These are phyloP conservation scores for Calycina herbarum DNA, from an alignment of 2,329 filamentous ascomycete genomes.

Conservation along the genomic window DNA sequence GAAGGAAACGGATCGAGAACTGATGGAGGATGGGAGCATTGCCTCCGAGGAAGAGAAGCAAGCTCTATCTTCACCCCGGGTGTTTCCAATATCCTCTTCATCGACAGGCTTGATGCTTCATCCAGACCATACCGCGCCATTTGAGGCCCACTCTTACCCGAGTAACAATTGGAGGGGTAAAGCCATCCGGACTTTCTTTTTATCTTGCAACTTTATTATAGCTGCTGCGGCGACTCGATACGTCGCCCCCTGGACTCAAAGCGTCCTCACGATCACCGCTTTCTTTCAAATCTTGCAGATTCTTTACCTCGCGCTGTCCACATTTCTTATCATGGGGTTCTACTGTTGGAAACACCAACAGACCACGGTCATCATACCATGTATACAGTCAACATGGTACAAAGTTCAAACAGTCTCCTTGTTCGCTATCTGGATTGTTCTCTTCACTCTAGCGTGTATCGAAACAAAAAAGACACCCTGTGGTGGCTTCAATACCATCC, in stretches of 20 bases:
- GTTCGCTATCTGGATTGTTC: not conserved
- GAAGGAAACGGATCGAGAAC: not conserved
- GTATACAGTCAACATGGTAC: constrained; percentile 12
- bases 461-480: constrained; percentile 9
- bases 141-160: too few relatives aligned
- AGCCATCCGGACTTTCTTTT: not conserved
- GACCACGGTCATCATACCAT: constrained; percentile 11
- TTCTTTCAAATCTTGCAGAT: too few relatives aligned
- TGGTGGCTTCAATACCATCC: not conserved
- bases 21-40: not conserved
- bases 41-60: not conserved
- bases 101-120: not conserved
- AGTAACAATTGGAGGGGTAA: not conserved
- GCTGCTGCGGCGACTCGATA: too few relatives aligned
- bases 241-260: too few relatives aligned
- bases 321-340: not conserved
- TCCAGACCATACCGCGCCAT: too few relatives aligned
- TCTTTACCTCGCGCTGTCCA: too few relatives aligned
- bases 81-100: not conserved
- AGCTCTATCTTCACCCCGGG: not conserved
- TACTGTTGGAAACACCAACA: not conserved
- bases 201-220: not conserved
- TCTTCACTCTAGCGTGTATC: not conserved
- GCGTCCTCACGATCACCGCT: too few relatives aligned
- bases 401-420: constrained; percentile 8